Evolutionary conservation across 805 yeast genomes (phyloP).

Genomic region (Yarrowia bubula): DNA sequence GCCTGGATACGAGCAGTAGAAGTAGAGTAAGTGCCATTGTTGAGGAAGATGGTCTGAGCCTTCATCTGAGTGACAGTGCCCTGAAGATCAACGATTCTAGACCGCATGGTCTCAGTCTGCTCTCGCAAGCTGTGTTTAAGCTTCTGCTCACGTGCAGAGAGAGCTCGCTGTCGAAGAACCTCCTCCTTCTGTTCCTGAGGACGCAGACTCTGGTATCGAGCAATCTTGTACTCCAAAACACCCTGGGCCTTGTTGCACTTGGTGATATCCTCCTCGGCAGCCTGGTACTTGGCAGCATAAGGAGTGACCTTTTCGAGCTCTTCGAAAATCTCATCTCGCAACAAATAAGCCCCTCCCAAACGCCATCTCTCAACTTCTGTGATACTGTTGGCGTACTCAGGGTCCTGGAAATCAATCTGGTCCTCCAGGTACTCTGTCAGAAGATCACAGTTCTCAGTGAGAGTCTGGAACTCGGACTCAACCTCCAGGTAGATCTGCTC

Average conservation of each 20-base stretch:
- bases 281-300: neutral
- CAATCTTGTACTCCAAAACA: slow-evolving; percentile 4
- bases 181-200: slow-evolving; percentile 1
- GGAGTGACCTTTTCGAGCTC: neutral
- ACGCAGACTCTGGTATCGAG: slow-evolving; percentile 8
- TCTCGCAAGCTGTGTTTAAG: slow-evolving; percentile 6
- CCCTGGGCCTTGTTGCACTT: slow-evolving; percentile 1
- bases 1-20: slow-evolving; percentile 5
- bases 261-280: neutral
- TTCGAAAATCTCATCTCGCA: neutral
- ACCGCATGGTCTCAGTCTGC: neutral
- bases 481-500: slow-evolving; percentile 17
- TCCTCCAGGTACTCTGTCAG: neutral
- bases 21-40: neutral
- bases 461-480: neutral
- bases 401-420: slow-evolving; percentile 1
- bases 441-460: neutral
- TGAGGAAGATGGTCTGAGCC: slow-evolving; percentile 10
- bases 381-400: neutral
- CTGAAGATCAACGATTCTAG: neutral
- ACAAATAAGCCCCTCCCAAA: neutral
- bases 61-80: slow-evolving; percentile 18
- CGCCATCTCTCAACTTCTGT: slow-evolving; percentile 9
- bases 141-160: slow-evolving; percentile 14
- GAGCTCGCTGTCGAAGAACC: slow-evolving; percentile 13